A percentile compares a stretch with the other conserved stretches of the same genome.
These are phyloP conservation scores for Leishmania tarentolae DNA, from an alignment of 208 protist genomes.

Conservation along the genomic window DNA sequence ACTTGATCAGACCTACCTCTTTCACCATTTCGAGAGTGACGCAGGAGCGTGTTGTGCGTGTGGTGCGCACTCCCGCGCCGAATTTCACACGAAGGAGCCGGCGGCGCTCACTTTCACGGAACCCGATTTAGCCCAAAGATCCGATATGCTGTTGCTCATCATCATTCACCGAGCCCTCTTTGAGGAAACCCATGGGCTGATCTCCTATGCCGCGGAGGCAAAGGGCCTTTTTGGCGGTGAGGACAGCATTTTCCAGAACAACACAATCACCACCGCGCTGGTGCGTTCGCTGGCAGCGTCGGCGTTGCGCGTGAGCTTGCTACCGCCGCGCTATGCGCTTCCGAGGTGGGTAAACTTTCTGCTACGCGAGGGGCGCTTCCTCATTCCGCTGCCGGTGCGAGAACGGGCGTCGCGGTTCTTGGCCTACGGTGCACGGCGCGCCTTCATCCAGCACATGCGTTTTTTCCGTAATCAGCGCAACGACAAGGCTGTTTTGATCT, in stretches of 20 bases:
- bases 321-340: constrained; percentile 73
- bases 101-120: constrained; percentile 47
- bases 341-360: constrained; percentile 85
- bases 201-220: constrained; percentile 23
- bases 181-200: constrained; percentile 16
- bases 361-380: constrained; percentile 69
- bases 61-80: constrained; percentile 42
- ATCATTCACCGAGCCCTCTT: constrained; percentile 52
- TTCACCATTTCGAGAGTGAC: constrained; percentile 83
- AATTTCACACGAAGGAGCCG: constrained; percentile 49
- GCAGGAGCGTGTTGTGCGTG: constrained; percentile 50
- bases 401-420: constrained; percentile 73
- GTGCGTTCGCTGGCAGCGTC: constrained; percentile 75
- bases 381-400: constrained; percentile 60
- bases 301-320: constrained; percentile 75
- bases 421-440: constrained; percentile 77
- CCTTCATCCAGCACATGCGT: constrained; percentile 67
- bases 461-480: constrained; percentile 48
- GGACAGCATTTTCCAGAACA: constrained; percentile 46
- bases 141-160: constrained; percentile 78
- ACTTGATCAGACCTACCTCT: constrained; percentile 46
- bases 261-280: constrained; percentile 56
- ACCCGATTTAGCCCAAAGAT: constrained; percentile 45
- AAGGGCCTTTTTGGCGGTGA: constrained; percentile 26
- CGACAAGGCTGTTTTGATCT: constrained; percentile 40